A percentile compares a stretch with the other conserved stretches of the same genome.
phyloP scores from a whole-genome alignment of 208 protist genomes.

The Leishmania major region DNA sequence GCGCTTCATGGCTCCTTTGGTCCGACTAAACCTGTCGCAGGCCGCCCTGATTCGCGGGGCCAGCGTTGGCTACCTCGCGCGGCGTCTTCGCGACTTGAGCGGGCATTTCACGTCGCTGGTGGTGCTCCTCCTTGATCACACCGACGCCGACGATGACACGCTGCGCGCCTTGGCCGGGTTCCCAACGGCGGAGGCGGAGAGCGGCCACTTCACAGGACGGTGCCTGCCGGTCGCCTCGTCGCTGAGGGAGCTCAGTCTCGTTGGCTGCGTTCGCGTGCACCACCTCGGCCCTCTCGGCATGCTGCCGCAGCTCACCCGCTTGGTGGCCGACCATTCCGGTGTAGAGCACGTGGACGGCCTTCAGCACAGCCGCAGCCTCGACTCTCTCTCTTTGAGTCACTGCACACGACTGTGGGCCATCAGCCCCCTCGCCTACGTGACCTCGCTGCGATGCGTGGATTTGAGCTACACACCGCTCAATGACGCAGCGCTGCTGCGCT shows the following conservation, averaged over 20 bases:
- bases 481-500: slow-evolving; percentile 28
- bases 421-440: slow-evolving; percentile 13
- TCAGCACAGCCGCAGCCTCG: slow-evolving; percentile 13
- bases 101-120: slow-evolving; percentile 1
- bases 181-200: neutral
- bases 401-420: slow-evolving; percentile 25
- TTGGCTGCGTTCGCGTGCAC: slow-evolving; percentile 22
- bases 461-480: slow-evolving; percentile 23
- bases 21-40: slow-evolving; percentile 20
- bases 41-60: slow-evolving; percentile 12
- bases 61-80: slow-evolving; percentile 14
- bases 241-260: slow-evolving; percentile 27
- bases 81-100: slow-evolving; percentile 1
- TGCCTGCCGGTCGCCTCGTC: neutral
- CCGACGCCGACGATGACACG: slow-evolving; percentile 12
- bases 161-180: slow-evolving; percentile 14
- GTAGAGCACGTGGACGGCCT: slow-evolving; percentile 27
- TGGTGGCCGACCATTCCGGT: slow-evolving; percentile 16
- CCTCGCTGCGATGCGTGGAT: slow-evolving; percentile 18
- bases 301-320: slow-evolving; percentile 21
- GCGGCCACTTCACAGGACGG: neutral
- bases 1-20: slow-evolving; percentile 8
- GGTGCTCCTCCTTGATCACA: slow-evolving; percentile 22
- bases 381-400: slow-evolving; percentile 17
- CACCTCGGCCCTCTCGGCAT: slow-evolving; percentile 27